Conservation (phyloP, 2,329 filamentous ascomycete genomes). For the Stemphylium lycopersici region DNA sequence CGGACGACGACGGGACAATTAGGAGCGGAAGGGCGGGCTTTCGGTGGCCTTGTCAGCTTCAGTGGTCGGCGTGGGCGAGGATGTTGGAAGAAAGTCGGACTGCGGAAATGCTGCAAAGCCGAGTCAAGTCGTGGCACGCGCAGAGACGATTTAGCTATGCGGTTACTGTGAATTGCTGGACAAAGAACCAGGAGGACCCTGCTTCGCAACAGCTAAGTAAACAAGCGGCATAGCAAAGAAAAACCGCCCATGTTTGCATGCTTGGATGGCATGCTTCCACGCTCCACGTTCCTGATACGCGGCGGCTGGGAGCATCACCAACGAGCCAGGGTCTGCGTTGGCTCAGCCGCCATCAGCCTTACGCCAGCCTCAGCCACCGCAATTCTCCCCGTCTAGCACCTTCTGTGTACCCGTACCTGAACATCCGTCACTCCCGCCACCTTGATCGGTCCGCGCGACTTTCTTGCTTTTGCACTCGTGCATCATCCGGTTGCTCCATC, state of each 20-base stretch:
- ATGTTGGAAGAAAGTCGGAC: background rate
- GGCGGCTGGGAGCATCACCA: conserved; percentile 11
- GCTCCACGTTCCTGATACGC: conserved; percentile 7
- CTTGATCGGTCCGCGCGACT: background rate
- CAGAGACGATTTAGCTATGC: background rate
- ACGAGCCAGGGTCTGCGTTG: conserved; percentile 6
- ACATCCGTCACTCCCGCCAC: background rate
- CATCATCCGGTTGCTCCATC: background rate
- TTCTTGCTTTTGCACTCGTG: background rate
- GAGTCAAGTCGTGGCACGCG: background rate
- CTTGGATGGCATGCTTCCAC: conserved; percentile 6
- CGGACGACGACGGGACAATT: background rate
- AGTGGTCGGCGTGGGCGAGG: background rate
- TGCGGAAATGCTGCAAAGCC: conserved; percentile 2
- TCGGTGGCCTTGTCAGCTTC: conserved; percentile 2
- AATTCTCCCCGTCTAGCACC: background rate
- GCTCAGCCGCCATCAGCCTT: conserved; percentile 11
- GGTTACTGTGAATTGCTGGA: background rate
- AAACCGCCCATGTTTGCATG: background rate
- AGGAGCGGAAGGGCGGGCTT: background rate
- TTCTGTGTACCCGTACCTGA: background rate
- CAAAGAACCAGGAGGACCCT: background rate
- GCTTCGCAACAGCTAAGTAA: background rate
- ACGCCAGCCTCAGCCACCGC: conserved; percentile 14
- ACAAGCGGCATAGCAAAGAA: background rate